Conservation (phyloP, 108 stramenopile genomes). For the Discostella pseudostelligera region DNA sequence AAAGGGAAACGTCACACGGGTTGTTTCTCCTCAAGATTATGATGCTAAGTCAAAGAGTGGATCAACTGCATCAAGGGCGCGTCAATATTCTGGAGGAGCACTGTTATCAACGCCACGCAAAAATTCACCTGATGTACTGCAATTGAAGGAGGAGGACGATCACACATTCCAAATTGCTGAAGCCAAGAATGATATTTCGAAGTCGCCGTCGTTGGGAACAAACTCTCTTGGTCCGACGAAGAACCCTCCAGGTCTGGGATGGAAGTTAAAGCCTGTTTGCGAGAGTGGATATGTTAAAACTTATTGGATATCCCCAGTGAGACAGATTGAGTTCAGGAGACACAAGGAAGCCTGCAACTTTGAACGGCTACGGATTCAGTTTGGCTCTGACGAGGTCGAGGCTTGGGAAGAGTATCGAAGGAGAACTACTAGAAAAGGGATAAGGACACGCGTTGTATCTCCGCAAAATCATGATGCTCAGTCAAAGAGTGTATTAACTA, state of each 20-base stretch:
- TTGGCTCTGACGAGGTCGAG: slow-evolving; percentile 6
- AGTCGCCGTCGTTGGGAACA: too few species aligned
- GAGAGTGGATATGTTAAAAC: neutral
- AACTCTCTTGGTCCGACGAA: neutral
- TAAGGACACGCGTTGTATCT: neutral
- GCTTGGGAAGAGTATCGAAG: slow-evolving; percentile 22
- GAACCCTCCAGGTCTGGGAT: neutral
- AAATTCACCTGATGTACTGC: neutral
- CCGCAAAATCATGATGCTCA: neutral
- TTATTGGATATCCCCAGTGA: slow-evolving; percentile 7
- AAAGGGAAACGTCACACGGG: neutral
- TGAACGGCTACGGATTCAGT: slow-evolving; percentile 9
- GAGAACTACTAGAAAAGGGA: neutral
- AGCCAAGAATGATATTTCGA: too few species aligned
- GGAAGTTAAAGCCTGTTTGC: neutral
- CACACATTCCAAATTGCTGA: too few species aligned
- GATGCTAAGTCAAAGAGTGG: neutral
- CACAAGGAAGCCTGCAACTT: neutral
- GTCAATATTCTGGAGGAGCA: too few species aligned
- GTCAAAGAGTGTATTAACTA: too few species aligned
- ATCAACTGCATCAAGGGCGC: neutral
- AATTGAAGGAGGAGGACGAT: neutral
- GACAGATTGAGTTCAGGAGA: slow-evolving; percentile 8
- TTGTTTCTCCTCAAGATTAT: neutral
- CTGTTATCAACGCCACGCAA: too few species aligned